Conservation (phyloP, 257 asterid genomes). For the Paraleonurus japonicus region DNA sequence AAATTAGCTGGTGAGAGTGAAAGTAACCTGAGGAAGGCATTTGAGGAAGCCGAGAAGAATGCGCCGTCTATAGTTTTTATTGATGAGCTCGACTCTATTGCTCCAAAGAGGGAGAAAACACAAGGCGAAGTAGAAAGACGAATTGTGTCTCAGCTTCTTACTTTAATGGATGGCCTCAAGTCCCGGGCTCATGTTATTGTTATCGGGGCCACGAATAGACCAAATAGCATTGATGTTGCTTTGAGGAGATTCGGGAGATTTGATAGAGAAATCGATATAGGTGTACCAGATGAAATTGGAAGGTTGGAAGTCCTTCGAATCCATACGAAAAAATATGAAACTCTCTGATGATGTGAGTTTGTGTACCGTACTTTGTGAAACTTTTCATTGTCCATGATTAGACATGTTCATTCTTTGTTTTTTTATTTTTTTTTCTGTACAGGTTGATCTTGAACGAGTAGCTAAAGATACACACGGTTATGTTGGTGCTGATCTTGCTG, state of each 20-base stretch:
- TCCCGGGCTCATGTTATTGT: conserved; percentile 48
- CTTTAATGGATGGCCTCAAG: conserved; percentile 51
- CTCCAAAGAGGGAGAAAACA: conserved; percentile 54
- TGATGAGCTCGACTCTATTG: conserved; percentile 48
- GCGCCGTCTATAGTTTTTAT: conserved; percentile 46
- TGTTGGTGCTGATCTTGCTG: conserved; percentile 50
- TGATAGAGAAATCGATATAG: conserved; percentile 51
- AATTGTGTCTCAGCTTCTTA: conserved; percentile 48
- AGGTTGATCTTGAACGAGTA: conserved; percentile 57
- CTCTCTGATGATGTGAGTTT: conserved; percentile 50
- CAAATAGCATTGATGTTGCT: conserved; percentile 45
- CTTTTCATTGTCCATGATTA: background rate
- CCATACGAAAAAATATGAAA: conserved; percentile 48
- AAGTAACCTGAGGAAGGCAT: conserved; percentile 50
- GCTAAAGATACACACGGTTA: conserved; percentile 52
- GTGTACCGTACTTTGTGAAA: background rate
- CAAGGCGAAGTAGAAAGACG: conserved; percentile 54
- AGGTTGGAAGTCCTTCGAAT: conserved; percentile 46
- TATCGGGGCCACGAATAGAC: conserved; percentile 48
- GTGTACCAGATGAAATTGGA: conserved; percentile 53
- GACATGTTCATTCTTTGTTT: background rate
- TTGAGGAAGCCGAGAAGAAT: conserved; percentile 51
- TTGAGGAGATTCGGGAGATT: conserved; percentile 50
- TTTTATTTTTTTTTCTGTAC: background rate
- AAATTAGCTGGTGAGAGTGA: conserved; percentile 53